These are phyloP conservation scores for Collybia sordida DNA, from an alignment of 768 basidiomycete genomes.

Conservation along the genomic window DNA sequence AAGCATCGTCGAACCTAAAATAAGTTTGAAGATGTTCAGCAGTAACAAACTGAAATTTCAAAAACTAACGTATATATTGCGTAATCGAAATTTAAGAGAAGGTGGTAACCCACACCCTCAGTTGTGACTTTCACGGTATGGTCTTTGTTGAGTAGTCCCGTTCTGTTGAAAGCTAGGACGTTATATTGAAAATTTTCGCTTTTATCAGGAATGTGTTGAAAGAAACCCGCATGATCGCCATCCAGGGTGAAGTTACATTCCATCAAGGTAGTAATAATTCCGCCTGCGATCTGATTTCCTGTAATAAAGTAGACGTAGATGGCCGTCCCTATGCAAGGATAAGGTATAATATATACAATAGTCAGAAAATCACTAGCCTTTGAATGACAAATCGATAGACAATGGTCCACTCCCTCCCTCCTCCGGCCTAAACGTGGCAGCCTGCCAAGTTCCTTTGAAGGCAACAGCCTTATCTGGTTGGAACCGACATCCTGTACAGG, in stretches of 20 bases:
- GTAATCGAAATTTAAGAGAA: conserved; percentile 39
- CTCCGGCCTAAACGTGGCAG: conserved; percentile 15
- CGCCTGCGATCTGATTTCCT: conserved; percentile 21
- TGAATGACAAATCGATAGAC: conserved; percentile 15
- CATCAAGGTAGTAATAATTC: conserved; percentile 20
- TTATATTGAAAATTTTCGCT: conserved; percentile 25
- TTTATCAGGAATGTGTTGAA: conserved; percentile 24
- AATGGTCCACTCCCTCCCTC: conserved; percentile 1
- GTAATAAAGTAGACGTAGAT: conserved; percentile 41
- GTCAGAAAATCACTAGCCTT: conserved; percentile 4
- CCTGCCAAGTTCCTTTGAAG: conserved; percentile 17
- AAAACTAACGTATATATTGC: conserved; percentile 38
- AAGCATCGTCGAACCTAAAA: too few relatives aligned
- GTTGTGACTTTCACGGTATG: conserved; percentile 32
- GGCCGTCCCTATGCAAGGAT: conserved; percentile 28
- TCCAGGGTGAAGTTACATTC: conserved; percentile 34
- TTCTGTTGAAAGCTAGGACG: conserved; percentile 24
- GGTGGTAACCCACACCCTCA: conserved; percentile 22
- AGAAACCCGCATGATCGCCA: conserved; percentile 15
- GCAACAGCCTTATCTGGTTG: conserved; percentile 8
- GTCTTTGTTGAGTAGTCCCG: conserved; percentile 22
- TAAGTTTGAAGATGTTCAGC: too few relatives aligned
- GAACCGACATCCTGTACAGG: conserved; percentile 14
- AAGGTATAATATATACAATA: neutral
- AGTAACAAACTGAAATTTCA: too few relatives aligned